Evolutionary conservation across 2,329 filamentous ascomycete species (phyloP).

Genomic region (Thelonectria blattea): DNA sequence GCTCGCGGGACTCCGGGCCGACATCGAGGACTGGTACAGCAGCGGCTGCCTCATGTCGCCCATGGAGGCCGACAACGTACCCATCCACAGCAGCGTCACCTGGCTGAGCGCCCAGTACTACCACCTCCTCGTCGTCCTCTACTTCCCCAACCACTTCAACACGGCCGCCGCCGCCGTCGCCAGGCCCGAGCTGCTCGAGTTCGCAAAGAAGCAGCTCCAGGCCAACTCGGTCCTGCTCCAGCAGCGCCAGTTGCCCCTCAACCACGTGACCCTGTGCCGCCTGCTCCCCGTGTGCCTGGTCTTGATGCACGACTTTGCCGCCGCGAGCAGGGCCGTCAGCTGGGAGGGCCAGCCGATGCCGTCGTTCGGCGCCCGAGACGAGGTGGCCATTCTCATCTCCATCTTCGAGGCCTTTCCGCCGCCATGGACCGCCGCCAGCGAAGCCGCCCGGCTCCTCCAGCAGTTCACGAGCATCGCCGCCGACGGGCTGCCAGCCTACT

Average conservation of each 20-base stretch:
- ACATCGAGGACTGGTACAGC: conserved; percentile 55
- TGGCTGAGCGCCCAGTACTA: conserved; percentile 53
- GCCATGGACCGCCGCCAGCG: conserved; percentile 43
- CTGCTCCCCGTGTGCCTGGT: conserved; percentile 47
- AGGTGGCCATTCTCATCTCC: conserved; percentile 42
- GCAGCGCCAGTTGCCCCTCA: conserved; percentile 51
- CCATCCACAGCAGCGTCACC: conserved; percentile 52
- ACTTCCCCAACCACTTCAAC: conserved; percentile 51
- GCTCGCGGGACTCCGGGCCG: conserved; percentile 44
- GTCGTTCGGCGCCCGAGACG: conserved; percentile 43
- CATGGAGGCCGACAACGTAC: conserved; percentile 50
- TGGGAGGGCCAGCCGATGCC: conserved; percentile 26
- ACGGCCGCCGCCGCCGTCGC: conserved; percentile 40
- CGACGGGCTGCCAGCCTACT: conserved; percentile 28
- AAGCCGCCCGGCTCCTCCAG: conserved; percentile 44
- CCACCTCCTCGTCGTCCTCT: conserved; percentile 50
- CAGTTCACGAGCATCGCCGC: conserved; percentile 35
- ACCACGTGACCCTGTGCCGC: conserved; percentile 49
- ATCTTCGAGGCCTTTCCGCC: conserved; percentile 48
- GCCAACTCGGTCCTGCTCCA: conserved; percentile 49
- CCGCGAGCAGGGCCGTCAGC: conserved; percentile 20
- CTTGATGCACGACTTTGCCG: conserved; percentile 42
- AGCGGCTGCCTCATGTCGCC: conserved; percentile 52
- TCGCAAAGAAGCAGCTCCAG: conserved; percentile 51
- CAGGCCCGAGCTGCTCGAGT: conserved; percentile 44